Base-by-base conservation (phyloP, 164 flowering plant species). In the Umbilicus rupestris region DNA sequence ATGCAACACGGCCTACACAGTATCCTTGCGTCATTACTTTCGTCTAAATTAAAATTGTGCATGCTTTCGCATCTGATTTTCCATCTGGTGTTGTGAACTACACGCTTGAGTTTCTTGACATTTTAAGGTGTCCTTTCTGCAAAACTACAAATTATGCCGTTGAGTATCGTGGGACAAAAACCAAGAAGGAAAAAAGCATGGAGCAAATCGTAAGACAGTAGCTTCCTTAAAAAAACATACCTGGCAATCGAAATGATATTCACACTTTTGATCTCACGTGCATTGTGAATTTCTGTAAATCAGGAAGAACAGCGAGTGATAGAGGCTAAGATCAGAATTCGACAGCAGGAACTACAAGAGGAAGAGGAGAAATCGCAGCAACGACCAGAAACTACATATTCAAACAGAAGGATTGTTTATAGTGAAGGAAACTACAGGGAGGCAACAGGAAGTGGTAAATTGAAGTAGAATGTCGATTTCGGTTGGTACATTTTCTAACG, bases 271-370 rank as follows among this genome's bases (percentile, higher is more conserved):
- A 37, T 57, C 26, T 57, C 11, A 15, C 28, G 24, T 5, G 35
- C 30, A 20, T 14, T 39, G 11, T 20, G 62, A 65, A 20, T 69
- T 44, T 30, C 17, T 49, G 55, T 33, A 66, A 42, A 66, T 45
- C 63, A 95, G 99, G 99, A 95, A 81, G 99, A 95, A 71, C 97
- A 92, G 67, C 81, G 86, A 68, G 97, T 95, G 68, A 95, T 95
- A 72, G 99, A 95, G 82, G 99, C 99, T 15, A 84, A 90, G 82
- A 94, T 94, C 71, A 81, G 97, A 74, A 94, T 91, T 81, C 79
- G 85, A 62, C 90, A 84, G 71, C 88, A 88, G 66, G 97, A 94
- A 74, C 76, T 88, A 65, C 88, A 73, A 65, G 96, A 91, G 73
- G 97, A 92, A 28, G 88, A 94, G 78, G 90, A 85, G 65, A 83